Percentiles rank a stretch among this genome's conserved stretches.
phyloP scores from a whole-genome alignment of 345 rosid species.

The Iberis pinnata region DNA sequence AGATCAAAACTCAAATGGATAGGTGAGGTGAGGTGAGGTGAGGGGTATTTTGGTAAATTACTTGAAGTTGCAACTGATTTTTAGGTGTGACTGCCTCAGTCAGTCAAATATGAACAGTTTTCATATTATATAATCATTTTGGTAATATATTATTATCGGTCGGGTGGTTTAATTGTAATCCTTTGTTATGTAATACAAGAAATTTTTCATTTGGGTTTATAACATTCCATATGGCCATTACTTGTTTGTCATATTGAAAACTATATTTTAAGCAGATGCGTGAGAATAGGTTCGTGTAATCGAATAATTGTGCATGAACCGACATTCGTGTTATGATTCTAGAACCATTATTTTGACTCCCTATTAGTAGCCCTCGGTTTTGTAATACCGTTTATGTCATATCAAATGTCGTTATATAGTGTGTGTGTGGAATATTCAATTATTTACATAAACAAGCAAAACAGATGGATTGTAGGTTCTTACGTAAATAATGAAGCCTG shows the following conservation, averaged over 20 bases:
- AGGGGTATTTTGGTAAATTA: conserved; percentile 23
- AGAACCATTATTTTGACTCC: conserved; percentile 20
- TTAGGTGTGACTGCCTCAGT: conserved; percentile 5
- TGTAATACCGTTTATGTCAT: conserved; percentile 6
- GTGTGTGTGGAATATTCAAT: no score
- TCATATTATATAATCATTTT: conserved; percentile 12
- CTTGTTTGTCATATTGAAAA: not conserved
- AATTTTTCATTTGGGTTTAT: conserved; percentile 5
- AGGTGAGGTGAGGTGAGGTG: no score
- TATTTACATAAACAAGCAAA: conserved; percentile 5
- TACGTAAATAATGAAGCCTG: no score
- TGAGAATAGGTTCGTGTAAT: conserved; percentile 2
- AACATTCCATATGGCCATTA: conserved; percentile 6
- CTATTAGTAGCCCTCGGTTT: conserved; percentile 10
- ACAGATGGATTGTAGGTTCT: conserved; percentile 4
- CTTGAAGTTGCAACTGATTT: conserved; percentile 11
- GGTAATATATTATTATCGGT: conserved; percentile 12
- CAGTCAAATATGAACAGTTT: conserved; percentile 22
- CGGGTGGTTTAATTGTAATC: not conserved
- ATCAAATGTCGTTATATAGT: no score
- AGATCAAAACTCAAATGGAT: not conserved
- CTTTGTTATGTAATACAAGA: conserved; percentile 13
- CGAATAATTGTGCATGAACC: conserved; percentile 25
- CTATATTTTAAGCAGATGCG: not conserved
- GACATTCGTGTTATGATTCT: conserved; percentile 19